Percentiles rank a stretch among this genome's conserved stretches.
These are phyloP conservation scores for Monosporascus sp. DNA, from an alignment of 2,329 filamentous ascomycete genomes.

Conservation along the genomic window DNA sequence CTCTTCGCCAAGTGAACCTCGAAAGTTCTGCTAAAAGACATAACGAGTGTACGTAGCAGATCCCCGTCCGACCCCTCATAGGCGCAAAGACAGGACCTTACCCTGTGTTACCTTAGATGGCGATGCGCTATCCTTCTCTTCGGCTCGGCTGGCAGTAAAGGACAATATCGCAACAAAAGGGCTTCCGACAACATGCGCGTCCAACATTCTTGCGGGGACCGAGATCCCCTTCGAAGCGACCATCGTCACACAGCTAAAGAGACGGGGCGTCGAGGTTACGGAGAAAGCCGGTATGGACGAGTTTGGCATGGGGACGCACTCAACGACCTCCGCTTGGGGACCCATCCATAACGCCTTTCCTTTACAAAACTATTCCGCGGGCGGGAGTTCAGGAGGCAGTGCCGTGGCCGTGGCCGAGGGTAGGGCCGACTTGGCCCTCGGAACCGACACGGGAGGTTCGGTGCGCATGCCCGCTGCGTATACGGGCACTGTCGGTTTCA, in stretches of 20 bases:
- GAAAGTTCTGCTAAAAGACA: not conserved
- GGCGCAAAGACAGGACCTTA: too few relatives aligned
- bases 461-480: conserved; percentile 85
- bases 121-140: not conserved
- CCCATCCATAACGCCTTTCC: conserved; percentile 51
- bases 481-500: conserved; percentile 77
- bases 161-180: conserved; percentile 68
- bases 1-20: conserved; percentile 5
- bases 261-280: conserved; percentile 56
- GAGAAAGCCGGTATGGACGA: conserved; percentile 94
- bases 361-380: conserved; percentile 51
- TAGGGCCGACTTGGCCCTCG: conserved; percentile 60
- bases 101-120: too few relatives aligned
- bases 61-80: not conserved
- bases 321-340: conserved; percentile 62
- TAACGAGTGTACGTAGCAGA: not conserved
- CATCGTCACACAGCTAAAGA: conserved; percentile 63
- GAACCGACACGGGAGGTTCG: conserved; percentile 90
- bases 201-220: conserved; percentile 65
- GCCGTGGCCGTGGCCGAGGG: conserved; percentile 72
- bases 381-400: conserved; percentile 90
- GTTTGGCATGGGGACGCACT: conserved; percentile 91
- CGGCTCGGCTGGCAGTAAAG: conserved; percentile 55
- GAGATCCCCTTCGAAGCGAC: conserved; percentile 77
- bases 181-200: conserved; percentile 78